phyloP scores from a whole-genome alignment of 768 basidiomycete species.

The Phylloporus sp. region DNA sequence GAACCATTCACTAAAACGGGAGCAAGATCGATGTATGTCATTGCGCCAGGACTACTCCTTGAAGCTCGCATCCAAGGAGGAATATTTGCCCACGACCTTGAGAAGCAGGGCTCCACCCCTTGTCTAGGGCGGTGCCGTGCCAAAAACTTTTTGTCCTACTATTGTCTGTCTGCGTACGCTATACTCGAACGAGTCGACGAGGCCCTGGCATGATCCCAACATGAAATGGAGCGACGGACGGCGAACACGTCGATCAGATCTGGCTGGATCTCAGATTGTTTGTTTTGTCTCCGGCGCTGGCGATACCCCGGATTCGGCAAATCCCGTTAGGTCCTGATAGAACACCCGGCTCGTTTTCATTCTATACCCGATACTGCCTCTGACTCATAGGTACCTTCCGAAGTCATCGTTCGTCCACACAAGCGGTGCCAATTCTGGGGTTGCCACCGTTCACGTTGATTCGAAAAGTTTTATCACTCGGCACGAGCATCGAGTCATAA shows the following conservation, averaged over 20 bases:
- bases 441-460: no score
- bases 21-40: constrained; percentile 9
- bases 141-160: neutral
- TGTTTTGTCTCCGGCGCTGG: constrained; percentile 30
- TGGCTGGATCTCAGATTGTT: constrained; percentile 29
- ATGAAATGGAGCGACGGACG: neutral
- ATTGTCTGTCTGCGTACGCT: neutral
- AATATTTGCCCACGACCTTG: constrained; percentile 4
- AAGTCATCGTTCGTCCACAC: neutral
- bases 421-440: neutral
- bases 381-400: neutral
- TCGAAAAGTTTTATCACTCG: no score
- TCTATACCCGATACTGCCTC: constrained; percentile 16
- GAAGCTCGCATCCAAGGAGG: neutral
- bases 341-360: constrained; percentile 6
- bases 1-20: constrained; percentile 14
- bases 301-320: constrained; percentile 30
- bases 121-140: constrained; percentile 13
- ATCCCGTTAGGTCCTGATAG: no score
- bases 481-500: no score
- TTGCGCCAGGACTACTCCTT: neutral
- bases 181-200: neutral
- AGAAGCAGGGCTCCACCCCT: constrained; percentile 6
- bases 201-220: neutral
- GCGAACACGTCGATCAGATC: constrained; percentile 16